These are phyloP conservation scores for Massariosphaeria phaeospora DNA, from an alignment of 495 filamentous ascomycete genomes.

Conservation along the genomic window DNA sequence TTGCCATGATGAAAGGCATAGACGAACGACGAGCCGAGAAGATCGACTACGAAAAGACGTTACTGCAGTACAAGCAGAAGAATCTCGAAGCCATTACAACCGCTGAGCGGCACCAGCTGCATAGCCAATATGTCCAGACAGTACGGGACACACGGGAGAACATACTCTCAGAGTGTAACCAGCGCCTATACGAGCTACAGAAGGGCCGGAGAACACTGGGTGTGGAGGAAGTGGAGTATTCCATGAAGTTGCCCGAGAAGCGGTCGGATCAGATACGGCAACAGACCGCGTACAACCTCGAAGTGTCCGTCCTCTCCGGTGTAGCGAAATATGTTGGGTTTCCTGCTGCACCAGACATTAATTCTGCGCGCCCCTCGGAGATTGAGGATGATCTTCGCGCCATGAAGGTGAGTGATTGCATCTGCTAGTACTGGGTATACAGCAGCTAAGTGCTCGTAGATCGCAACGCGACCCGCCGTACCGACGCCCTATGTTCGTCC, in stretches of 20 bases:
- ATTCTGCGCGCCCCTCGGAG: slow-evolving; percentile 63
- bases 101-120: slow-evolving; percentile 73
- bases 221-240: slow-evolving; percentile 71
- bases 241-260: slow-evolving; percentile 56
- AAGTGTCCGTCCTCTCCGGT: slow-evolving; percentile 85
- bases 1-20: slow-evolving; percentile 78
- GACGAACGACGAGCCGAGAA: slow-evolving; percentile 74
- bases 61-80: slow-evolving; percentile 66
- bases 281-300: slow-evolving; percentile 84
- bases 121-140: slow-evolving; percentile 80
- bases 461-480: slow-evolving; percentile 23
- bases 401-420: slow-evolving; percentile 69
- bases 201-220: slow-evolving; percentile 73
- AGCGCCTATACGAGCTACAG: slow-evolving; percentile 87
- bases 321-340: slow-evolving; percentile 93
- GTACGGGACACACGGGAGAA: slow-evolving; percentile 75
- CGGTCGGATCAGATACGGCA: slow-evolving; percentile 67
- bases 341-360: slow-evolving; percentile 83
- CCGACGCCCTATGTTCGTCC: slow-evolving; percentile 22
- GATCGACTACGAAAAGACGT: slow-evolving; percentile 64
- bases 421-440: not conserved
- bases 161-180: slow-evolving; percentile 71
- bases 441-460: slow-evolving; percentile 22
- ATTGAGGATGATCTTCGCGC: slow-evolving; percentile 80
- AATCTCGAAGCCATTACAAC: slow-evolving; percentile 66